Evolutionary conservation across 2,329 filamentous ascomycete genomes (phyloP), one percentile per base, ranked within the genome.

Genomic region (Cadophora sp.): DNA sequence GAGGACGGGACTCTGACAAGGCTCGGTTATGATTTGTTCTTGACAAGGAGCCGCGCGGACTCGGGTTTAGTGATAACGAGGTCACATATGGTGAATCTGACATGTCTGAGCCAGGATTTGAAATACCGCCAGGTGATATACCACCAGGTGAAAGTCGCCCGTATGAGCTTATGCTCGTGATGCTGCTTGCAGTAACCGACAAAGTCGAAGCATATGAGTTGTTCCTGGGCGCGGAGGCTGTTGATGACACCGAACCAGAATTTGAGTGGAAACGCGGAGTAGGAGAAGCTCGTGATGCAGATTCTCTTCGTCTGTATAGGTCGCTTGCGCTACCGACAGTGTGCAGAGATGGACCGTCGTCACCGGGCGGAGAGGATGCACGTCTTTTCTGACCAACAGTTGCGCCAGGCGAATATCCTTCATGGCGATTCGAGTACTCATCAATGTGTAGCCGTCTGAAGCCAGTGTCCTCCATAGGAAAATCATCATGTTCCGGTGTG

Each of bases 221-320:
- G 56, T 85, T 88, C 71, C 87, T 85, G 68, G 86, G 83, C 31
- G 84, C 80, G 6, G 88, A 91, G n/a, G 88, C 88, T 9, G 84
- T 83, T n/a, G 89, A 90, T 6, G 89, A 91, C 27, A 90, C 77
- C 26, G 89, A 91, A 58, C 87, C 86, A 73, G 88, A 85, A 67
- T 83, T 85, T 29, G 83, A 81, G 68, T 85, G 84, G 76, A 86
- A 87, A 53, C 83, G 82, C 31, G 83, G 83, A 31, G 86, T 83
- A 19, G 86, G 85, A 43, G 85, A 83, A 55, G 83, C 83, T 68
- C 83, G 85, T 69, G 84, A 83, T 51, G 84, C 83, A 67, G 86
- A 87, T 69, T 88, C 76, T 27, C 77, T 76, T 67, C 78, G 69
- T 62, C 76, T 71, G 61, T 76, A 77, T 22, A 78, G 71, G 66